Evolutionary conservation across 306 rosid genomes (phyloP).

Genomic region (Glycine soja): DNA sequence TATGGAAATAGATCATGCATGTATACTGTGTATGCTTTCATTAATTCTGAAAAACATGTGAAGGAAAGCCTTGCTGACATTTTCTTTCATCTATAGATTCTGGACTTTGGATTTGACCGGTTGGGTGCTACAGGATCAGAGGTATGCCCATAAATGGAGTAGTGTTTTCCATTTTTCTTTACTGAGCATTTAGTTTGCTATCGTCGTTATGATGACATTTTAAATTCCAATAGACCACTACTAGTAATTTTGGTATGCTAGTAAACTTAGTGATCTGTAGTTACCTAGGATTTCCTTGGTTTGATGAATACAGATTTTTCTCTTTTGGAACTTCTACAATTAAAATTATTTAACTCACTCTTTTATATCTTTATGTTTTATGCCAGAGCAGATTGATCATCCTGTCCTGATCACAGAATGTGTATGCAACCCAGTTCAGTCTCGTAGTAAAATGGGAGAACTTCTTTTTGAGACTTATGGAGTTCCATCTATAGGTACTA

Average conservation of each 20-base stretch:
- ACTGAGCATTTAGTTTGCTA: conserved; percentile 18
- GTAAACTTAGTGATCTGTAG: conserved; percentile 7
- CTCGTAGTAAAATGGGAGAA: conserved; percentile 97
- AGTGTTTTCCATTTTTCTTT: conserved; percentile 2
- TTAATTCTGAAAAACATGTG: conserved; percentile 38
- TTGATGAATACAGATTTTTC: background rate
- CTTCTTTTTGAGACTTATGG: conserved; percentile 98
- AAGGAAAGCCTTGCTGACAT: conserved; percentile 46
- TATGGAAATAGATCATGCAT: conserved; percentile 37
- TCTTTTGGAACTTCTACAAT: conserved; percentile 20
- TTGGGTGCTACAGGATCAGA: conserved; percentile 84
- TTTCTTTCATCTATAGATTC: conserved; percentile 66
- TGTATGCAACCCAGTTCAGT: conserved; percentile 89
- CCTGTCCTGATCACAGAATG: conserved; percentile 96
- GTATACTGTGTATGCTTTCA: background rate
- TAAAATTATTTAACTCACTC: conserved; percentile 46
- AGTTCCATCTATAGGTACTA: conserved; percentile 86
- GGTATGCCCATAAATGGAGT: conserved; percentile 62
- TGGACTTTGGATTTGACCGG: conserved; percentile 94
- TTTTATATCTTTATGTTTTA: conserved; percentile 53
- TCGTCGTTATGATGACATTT: conserved; percentile 20
- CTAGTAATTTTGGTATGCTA: conserved; percentile 19
- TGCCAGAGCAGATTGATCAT: conserved; percentile 95
- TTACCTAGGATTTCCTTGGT: conserved; percentile 40
- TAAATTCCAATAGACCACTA: conserved; percentile 5